Conservation (phyloP, 352 stramenopile genomes). For the Pythium folliculosum region DNA sequence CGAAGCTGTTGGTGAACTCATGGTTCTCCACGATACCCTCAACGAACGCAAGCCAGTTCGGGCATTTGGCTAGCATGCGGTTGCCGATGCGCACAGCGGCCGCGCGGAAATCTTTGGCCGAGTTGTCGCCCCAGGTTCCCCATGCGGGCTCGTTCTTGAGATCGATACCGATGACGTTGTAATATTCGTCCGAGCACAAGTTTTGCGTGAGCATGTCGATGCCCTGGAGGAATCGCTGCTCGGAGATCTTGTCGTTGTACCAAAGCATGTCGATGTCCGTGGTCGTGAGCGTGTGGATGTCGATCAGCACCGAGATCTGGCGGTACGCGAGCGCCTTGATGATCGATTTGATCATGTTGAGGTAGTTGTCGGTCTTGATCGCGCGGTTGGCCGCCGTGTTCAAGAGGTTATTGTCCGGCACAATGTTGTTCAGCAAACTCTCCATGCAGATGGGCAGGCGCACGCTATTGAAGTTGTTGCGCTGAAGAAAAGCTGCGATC, state of each 20-base stretch:
- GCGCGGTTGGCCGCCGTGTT: slow-evolving; percentile 57
- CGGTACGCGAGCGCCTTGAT: slow-evolving; percentile 41
- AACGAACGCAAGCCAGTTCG: slow-evolving; percentile 77
- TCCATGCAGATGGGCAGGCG: slow-evolving; percentile 63
- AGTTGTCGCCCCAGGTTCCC: slow-evolving; percentile 55
- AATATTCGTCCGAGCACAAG: slow-evolving; percentile 60
- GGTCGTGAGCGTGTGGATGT: slow-evolving; percentile 42
- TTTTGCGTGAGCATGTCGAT: slow-evolving; percentile 40
- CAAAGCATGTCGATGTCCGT: slow-evolving; percentile 33
- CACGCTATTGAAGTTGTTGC: slow-evolving; percentile 82
- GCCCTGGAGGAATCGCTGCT: slow-evolving; percentile 32
- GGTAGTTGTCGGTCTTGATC: slow-evolving; percentile 42
- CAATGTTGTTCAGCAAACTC: slow-evolving; percentile 26
- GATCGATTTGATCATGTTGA: slow-evolving; percentile 42
- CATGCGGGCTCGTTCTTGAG: slow-evolving; percentile 67
- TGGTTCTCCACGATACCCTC: slow-evolving; percentile 53
- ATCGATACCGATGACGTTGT: slow-evolving; percentile 73
- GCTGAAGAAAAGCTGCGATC: slow-evolving; percentile 59
- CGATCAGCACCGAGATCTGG: slow-evolving; percentile 46
- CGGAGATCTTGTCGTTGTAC: slow-evolving; percentile 37
- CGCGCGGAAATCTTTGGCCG: slow-evolving; percentile 49
- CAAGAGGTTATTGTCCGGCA: slow-evolving; percentile 37
- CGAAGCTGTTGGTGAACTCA: slow-evolving; percentile 40
- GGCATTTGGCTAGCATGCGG: slow-evolving; percentile 64
- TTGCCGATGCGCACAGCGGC: slow-evolving; percentile 52